Conservation (phyloP, 2,329 filamentous ascomycete species). For the Fonsecaea monophora region DNA sequence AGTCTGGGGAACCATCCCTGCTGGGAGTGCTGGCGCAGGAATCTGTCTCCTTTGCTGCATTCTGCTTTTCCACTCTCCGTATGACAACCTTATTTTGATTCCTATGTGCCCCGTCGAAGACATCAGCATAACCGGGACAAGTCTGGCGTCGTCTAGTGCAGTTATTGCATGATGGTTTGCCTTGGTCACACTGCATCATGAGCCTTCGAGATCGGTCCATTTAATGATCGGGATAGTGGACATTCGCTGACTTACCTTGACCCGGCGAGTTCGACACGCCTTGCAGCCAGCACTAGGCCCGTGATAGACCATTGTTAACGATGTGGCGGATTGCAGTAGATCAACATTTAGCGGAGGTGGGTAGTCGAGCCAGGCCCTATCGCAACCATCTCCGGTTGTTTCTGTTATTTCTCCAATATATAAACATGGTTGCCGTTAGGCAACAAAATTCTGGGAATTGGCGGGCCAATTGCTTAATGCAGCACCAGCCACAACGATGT, state of each 20-base stretch:
- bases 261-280: constrained; percentile 39
- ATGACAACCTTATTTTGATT: constrained; percentile 37
- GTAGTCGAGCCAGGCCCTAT: constrained; percentile 13
- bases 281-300: constrained; percentile 39
- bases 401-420: constrained; percentile 18
- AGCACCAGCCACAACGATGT: constrained; percentile 23
- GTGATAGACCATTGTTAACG: constrained; percentile 39
- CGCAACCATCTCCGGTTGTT: constrained; percentile 18
- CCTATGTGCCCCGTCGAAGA: constrained; percentile 40
- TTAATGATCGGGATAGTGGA: background rate
- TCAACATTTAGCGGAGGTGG: constrained; percentile 9
- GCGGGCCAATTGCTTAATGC: constrained; percentile 3
- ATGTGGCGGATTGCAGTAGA: constrained; percentile 1
- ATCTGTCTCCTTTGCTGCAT: constrained; percentile 10
- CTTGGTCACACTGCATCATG: constrained; percentile 37
- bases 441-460: constrained; percentile 20
- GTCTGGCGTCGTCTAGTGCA: constrained; percentile 31
- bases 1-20: constrained; percentile 12
- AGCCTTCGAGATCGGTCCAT: background rate
- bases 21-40: constrained; percentile 18
- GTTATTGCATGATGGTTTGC: constrained; percentile 40
- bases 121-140: constrained; percentile 40
- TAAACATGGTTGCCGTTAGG: constrained; percentile 14
- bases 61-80: constrained; percentile 27
- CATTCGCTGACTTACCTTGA: constrained; percentile 32